Conservation (phyloP, 2,329 filamentous ascomycete species). For the Trichoderma oligosporum region DNA sequence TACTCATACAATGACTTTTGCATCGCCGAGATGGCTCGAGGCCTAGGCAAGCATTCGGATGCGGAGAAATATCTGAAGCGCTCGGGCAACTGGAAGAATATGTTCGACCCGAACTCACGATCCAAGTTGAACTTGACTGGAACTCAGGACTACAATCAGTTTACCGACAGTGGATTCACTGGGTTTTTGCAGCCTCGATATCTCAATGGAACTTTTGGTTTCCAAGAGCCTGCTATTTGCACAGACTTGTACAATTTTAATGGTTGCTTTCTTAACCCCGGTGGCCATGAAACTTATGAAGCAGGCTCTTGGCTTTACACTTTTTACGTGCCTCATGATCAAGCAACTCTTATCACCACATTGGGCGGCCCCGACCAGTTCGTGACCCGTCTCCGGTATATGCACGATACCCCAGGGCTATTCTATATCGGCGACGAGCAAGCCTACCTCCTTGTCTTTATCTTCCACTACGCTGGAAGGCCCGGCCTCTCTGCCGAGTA, state of each 20-base stretch:
- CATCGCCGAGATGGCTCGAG: slow-evolving; percentile 59
- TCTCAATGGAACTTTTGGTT: slow-evolving; percentile 62
- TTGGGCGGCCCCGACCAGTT: slow-evolving; percentile 60
- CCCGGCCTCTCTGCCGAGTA: slow-evolving; percentile 54
- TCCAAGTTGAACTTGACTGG: slow-evolving; percentile 37
- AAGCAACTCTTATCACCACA: slow-evolving; percentile 43
- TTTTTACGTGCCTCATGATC: slow-evolving; percentile 53
- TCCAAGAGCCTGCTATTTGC: slow-evolving; percentile 54
- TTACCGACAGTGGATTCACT: slow-evolving; percentile 35
- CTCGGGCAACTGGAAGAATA: slow-evolving; percentile 65
- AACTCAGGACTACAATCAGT: slow-evolving; percentile 45
- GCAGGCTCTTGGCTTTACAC: slow-evolving; percentile 69
- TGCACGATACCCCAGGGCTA: slow-evolving; percentile 59
- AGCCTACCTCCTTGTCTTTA: slow-evolving; percentile 49
- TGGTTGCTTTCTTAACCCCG: slow-evolving; percentile 31
- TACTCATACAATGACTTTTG: slow-evolving; percentile 79
- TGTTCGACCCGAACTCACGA: slow-evolving; percentile 48
- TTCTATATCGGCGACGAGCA: slow-evolving; percentile 66
- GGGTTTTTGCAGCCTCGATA: slow-evolving; percentile 69
- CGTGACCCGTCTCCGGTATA: slow-evolving; percentile 56
- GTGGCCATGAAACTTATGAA: slow-evolving; percentile 56
- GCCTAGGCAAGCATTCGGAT: slow-evolving; percentile 51
- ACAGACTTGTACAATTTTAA: slow-evolving; percentile 45
- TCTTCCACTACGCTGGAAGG: slow-evolving; percentile 63
- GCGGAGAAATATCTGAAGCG: slow-evolving; percentile 57